These are phyloP conservation scores for Penicillium expansum DNA, from an alignment of 2,329 filamentous ascomycete species.

Conservation along the genomic window DNA sequence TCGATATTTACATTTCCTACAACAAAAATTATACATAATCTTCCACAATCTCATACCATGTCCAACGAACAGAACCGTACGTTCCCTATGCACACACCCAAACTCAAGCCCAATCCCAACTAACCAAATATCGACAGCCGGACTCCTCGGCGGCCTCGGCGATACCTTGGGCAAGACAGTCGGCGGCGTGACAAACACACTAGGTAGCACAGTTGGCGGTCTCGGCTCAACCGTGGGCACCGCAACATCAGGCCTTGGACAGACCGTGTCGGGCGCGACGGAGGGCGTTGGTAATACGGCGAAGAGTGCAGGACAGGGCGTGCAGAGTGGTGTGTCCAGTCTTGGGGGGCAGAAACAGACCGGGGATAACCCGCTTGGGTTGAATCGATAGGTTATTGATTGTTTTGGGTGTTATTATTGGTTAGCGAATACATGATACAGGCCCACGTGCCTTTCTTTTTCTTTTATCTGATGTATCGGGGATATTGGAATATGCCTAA, in stretches of 20 bases:
- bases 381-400: constrained; percentile 5
- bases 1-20: no score
- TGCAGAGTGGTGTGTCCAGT: constrained; percentile 12
- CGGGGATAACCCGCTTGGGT: constrained; percentile 22
- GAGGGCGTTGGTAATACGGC: constrained; percentile 32
- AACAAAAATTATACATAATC: background rate
- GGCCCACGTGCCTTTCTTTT: background rate
- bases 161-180: constrained; percentile 32
- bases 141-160: constrained; percentile 28
- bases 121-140: constrained; percentile 5
- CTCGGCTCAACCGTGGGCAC: constrained; percentile 36
- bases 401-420: background rate
- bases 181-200: constrained; percentile 34
- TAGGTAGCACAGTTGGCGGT: constrained; percentile 28
- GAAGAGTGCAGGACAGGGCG: constrained; percentile 21
- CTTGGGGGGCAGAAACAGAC: constrained; percentile 23
- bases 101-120: background rate
- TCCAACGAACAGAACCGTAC: constrained; percentile 16
- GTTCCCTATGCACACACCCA: background rate
- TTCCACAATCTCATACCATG: constrained; percentile 4
- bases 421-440: background rate
- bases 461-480: no score
- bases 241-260: constrained; percentile 31
- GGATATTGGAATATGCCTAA: background rate
- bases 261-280: constrained; percentile 29